Base-by-base conservation (phyloP, 2,329 filamentous ascomycete species). In the Elsinoe arachidis region DNA sequence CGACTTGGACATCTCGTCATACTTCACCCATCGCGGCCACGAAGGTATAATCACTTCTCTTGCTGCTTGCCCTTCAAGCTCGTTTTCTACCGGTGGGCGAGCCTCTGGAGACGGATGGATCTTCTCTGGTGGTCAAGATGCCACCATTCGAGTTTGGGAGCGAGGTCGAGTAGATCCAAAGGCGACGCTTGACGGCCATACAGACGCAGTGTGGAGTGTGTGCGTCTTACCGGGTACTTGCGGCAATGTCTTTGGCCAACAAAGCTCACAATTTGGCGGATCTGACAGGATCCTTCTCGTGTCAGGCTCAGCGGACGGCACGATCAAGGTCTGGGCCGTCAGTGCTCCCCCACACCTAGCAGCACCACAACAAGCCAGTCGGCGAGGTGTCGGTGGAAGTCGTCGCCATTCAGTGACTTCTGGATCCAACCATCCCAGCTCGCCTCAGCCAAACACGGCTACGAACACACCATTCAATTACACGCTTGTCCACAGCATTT, bases 21-120 rank as follows among this genome's bases (percentile, higher is more conserved):
- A 93, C 72, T 97, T 96, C 69, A 97, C 93, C 0, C 93, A 99
- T 69, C 84, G 93, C 58, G 93, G 93, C 9, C 93, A 99, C 68
- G 82, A 85, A n/a, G 92, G 93, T 2, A 84, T 90, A 2, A 91
- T 99, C 2, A 87, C 95, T 39, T 90, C 84, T 43, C 75, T 99
- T 23, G 86, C 92, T 0, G 87, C 92, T 2, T 96, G 90, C 79
- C 90, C 90, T 1, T 86, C 89, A 1, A 88, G 88, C 23, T 93
- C 88, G 67, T 96, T 96, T 69, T 87, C 89, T 6, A 95, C 90
- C 15, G 89, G 91, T 35, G 90, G 91, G 5, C 84, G 91, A 61
- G 89, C 88, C 6, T 84, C 87, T 65, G 92, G 92, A 33, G 93
- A 97, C 65, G 93, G 93, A 26, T 99, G 93, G 93, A 91, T 99